Evolutionary conservation across 2,329 filamentous ascomycete genomes (phyloP).

Genomic region (Aspergillus cejpii): DNA sequence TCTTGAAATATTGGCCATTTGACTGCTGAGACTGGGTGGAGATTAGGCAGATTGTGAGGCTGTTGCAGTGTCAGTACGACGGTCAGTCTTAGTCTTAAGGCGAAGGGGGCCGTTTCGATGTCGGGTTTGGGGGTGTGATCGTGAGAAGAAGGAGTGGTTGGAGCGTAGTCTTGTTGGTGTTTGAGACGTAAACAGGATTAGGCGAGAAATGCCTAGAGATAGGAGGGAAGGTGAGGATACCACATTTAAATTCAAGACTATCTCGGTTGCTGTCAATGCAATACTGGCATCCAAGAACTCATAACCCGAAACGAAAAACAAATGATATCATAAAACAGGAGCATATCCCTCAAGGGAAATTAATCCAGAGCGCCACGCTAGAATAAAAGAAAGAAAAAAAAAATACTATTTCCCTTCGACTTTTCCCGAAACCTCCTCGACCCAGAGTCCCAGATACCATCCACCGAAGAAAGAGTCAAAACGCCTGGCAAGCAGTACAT

Average conservation of each 20-base stretch:
- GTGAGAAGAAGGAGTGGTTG: no score
- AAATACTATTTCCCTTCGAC: not conserved
- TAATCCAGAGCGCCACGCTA: slow-evolving; percentile 22
- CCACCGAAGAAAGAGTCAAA: slow-evolving; percentile 9
- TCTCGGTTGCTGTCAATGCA: slow-evolving; percentile 1
- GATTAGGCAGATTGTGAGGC: no score
- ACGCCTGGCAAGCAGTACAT: slow-evolving; percentile 13
- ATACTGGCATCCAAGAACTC: not conserved
- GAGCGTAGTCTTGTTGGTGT: no score
- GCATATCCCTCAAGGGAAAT: slow-evolving; percentile 8
- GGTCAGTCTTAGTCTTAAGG: no score
- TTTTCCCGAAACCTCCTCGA: slow-evolving; percentile 1
- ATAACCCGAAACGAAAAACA: slow-evolving; percentile 11
- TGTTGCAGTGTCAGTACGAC: no score
- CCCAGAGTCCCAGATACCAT: slow-evolving; percentile 1
- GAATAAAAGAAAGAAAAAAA: slow-evolving; percentile 10
- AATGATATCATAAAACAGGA: slow-evolving; percentile 11
- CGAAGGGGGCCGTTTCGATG: no score
- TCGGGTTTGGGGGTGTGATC: no score
- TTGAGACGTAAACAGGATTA: no score
- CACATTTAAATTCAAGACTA: not conserved
- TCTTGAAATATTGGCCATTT: no score
- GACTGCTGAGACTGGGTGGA: no score
- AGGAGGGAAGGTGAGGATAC: no score
- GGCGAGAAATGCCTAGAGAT: no score